phyloP scores from a whole-genome alignment of 2,329 filamentous ascomycete species.

The Colletotrichum endophyticum region DNA sequence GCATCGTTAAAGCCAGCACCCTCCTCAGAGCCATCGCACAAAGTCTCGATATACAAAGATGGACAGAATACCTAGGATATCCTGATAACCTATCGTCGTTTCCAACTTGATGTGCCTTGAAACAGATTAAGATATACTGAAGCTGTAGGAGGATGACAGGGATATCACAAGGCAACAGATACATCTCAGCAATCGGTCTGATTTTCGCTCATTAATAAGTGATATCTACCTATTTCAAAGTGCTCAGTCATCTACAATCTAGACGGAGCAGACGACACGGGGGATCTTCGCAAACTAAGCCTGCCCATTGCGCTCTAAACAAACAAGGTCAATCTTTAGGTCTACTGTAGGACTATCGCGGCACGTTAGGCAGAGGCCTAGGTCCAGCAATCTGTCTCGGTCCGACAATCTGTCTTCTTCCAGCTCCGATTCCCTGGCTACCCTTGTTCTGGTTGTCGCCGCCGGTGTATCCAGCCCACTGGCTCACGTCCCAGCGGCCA shows the following conservation, averaged over 20 bases:
- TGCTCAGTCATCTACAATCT: neutral
- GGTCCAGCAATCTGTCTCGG: conserved; percentile 82
- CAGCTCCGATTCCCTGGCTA: conserved; percentile 68
- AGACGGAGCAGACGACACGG: neutral
- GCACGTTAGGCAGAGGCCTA: conserved; percentile 59
- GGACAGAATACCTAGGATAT: neutral
- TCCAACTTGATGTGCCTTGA: neutral
- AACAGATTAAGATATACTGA: neutral
- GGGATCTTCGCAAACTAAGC: neutral
- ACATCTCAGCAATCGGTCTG: neutral
- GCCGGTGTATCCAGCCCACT: conserved; percentile 77
- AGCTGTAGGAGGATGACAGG: neutral
- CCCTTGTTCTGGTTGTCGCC: conserved; percentile 78
- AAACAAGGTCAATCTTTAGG: neutral
- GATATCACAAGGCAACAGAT: neutral
- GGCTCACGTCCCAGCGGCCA: conserved; percentile 76
- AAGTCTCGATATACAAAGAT: neutral
- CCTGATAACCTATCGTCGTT: neutral
- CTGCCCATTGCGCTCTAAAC: neutral
- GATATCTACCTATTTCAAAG: neutral
- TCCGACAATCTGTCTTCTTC: conserved; percentile 79
- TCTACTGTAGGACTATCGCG: neutral
- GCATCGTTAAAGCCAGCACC: neutral
- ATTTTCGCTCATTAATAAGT: neutral
- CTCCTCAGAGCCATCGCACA: neutral